phyloP scores from a whole-genome alignment of 345 rosid species.

The Raphanus sativus region DNA sequence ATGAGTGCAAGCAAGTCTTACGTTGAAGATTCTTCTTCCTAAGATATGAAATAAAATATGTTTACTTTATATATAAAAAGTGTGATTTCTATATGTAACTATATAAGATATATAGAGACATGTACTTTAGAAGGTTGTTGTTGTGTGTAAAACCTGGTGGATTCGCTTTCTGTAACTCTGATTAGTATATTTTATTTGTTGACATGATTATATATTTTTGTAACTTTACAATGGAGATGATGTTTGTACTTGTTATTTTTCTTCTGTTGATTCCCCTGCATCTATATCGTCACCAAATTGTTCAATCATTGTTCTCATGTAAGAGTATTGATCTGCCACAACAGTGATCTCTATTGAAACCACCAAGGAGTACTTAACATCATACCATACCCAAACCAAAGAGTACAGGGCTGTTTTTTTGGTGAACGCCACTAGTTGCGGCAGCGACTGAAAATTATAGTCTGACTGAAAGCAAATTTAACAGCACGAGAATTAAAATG shows the following conservation, averaged over 20 bases:
- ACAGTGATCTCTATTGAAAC: conserved; percentile 76
- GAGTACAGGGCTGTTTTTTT: too few species aligned
- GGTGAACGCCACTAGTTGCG: too few species aligned
- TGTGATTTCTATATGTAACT: conserved; percentile 36
- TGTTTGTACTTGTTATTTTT: conserved; percentile 1
- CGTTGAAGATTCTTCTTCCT: conserved; percentile 4
- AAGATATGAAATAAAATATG: conserved; percentile 16
- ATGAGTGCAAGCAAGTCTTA: conserved; percentile 30
- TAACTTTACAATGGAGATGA: conserved; percentile 14
- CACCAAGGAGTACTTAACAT: conserved; percentile 47
- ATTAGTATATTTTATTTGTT: conserved; percentile 26
- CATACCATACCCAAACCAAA: neutral
- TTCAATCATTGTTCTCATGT: conserved; percentile 42
- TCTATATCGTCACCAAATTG: neutral
- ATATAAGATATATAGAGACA: conserved; percentile 30
- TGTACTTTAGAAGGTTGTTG: conserved; percentile 28
- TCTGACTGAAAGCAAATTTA: too few species aligned
- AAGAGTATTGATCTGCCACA: conserved; percentile 67
- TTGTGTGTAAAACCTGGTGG: conserved; percentile 34
- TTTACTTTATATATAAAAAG: conserved; percentile 22
- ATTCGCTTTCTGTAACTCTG: conserved; percentile 12
- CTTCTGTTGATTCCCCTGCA: neutral
- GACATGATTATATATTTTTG: conserved; percentile 22
- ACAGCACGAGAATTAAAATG: too few species aligned
- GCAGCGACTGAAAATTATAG: too few species aligned